Conservation (phyloP, 1,139 yeast species). For the Kurtzmaniella quercitrusa region DNA sequence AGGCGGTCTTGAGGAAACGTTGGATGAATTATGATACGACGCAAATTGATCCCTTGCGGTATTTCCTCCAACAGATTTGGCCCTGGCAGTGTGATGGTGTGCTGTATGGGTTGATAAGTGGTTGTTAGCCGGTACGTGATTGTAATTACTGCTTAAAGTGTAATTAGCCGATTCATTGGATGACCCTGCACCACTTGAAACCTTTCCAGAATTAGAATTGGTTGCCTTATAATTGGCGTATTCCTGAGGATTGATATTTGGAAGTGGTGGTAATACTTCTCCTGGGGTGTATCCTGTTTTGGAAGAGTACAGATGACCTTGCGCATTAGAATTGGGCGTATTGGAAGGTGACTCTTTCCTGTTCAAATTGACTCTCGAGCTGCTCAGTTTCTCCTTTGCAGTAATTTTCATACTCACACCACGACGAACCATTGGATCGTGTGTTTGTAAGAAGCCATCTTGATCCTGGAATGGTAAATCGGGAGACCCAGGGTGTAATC, state of each 20-base stretch:
- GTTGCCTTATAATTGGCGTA: constrained; percentile 22
- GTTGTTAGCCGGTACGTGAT: constrained; percentile 1
- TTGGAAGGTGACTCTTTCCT: constrained; percentile 8
- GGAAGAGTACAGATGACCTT: constrained; percentile 8
- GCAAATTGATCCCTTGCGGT: constrained; percentile 14
- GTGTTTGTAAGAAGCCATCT: not conserved
- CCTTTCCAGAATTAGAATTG: constrained; percentile 10
- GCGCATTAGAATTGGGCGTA: constrained; percentile 16
- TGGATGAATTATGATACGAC: constrained; percentile 17
- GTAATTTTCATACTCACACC: constrained; percentile 62
- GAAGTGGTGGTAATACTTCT: constrained; percentile 48
- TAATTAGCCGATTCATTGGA: not conserved
- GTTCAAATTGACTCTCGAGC: constrained; percentile 22
- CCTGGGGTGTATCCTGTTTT: constrained; percentile 33
- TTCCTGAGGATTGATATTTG: constrained; percentile 27
- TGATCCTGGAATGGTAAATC: constrained; percentile 11
- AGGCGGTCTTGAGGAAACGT: constrained; percentile 31
- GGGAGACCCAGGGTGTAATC: constrained; percentile 5
- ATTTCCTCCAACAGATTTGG: constrained; percentile 74
- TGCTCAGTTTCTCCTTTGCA: constrained; percentile 47
- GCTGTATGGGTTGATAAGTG: not conserved
- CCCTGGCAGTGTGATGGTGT: constrained; percentile 81
- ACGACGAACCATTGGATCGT: constrained; percentile 53
- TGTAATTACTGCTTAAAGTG: constrained; percentile 1
- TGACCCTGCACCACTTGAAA: not conserved